Evolutionary conservation across 139 green algal genomes (phyloP).

Genomic region (Diplosphaera chodatii): DNA sequence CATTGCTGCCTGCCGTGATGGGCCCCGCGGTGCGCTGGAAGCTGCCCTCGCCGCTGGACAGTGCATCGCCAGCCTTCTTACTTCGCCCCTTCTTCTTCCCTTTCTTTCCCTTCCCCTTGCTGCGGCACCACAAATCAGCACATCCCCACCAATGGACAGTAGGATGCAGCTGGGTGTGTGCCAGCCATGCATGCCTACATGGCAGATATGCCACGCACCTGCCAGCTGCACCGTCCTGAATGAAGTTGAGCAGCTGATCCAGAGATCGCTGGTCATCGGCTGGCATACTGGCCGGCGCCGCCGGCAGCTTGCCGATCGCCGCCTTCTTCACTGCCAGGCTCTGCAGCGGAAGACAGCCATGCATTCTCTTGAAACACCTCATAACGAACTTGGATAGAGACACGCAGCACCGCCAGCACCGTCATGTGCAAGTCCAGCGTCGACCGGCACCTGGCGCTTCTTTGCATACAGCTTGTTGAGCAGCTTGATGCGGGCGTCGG

Average conservation of each 20-base stretch:
- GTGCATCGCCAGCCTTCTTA: background rate
- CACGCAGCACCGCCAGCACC: too few relatives aligned
- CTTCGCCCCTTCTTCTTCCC: background rate
- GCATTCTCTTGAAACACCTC: slow-evolving; percentile 13
- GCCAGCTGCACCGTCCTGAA: slow-evolving; percentile 23
- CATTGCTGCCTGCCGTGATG: background rate
- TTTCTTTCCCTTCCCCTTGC: background rate
- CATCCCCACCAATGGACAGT: too few relatives aligned
- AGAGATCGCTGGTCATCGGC: slow-evolving; percentile 26
- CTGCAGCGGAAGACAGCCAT: background rate
- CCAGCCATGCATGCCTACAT: too few relatives aligned
- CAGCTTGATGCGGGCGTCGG: slow-evolving; percentile 59
- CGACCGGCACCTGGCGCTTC: slow-evolving; percentile 58
- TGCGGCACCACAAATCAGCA: background rate
- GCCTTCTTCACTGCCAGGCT: background rate
- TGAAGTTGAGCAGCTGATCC: slow-evolving; percentile 57
- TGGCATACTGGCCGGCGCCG: background rate
- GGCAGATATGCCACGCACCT: too few relatives aligned
- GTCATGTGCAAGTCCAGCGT: too few relatives aligned
- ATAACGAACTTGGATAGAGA: too few relatives aligned
- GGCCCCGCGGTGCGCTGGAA: too few relatives aligned
- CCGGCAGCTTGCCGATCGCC: background rate
- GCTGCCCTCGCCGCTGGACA: background rate
- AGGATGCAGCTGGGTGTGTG: too few relatives aligned
- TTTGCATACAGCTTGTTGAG: slow-evolving; percentile 70